Conservation (phyloP, 371 early-diverging fungal species). For the Mucor circinelloides region DNA sequence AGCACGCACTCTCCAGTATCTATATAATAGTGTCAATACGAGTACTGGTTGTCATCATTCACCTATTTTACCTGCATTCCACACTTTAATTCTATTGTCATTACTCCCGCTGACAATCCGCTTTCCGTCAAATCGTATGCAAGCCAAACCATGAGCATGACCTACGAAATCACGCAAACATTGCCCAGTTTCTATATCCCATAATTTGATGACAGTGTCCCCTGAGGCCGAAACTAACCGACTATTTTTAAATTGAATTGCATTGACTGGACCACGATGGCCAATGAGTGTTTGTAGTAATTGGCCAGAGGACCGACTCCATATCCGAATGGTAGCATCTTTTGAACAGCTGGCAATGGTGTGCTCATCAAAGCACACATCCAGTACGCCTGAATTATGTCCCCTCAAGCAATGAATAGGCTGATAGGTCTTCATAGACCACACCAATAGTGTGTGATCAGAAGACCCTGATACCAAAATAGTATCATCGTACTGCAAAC, state of each 20-base stretch:
- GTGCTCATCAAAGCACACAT: slow-evolving; percentile 72
- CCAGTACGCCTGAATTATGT: slow-evolving; percentile 80
- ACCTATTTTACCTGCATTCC: slow-evolving; percentile 69
- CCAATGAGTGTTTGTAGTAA: slow-evolving; percentile 69
- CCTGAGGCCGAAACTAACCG: slow-evolving; percentile 86
- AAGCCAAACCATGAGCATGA: slow-evolving; percentile 87
- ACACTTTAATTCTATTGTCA: slow-evolving; percentile 92
- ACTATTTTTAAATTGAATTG: slow-evolving; percentile 71
- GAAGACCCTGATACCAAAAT: slow-evolving; percentile 91
- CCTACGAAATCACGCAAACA: slow-evolving; percentile 70
- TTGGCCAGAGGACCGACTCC: slow-evolving; percentile 62
- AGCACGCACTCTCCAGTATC: slow-evolving; percentile 74
- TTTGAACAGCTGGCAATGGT: slow-evolving; percentile 89
- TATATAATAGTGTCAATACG: not conserved
- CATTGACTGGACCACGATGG: slow-evolving; percentile 90
- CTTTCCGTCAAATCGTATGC: slow-evolving; percentile 89
- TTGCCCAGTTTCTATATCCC: slow-evolving; percentile 77
- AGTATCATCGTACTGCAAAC: slow-evolving; percentile 81
- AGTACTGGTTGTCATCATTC: not conserved
- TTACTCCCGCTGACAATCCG: slow-evolving; percentile 90
- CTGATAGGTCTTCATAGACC: slow-evolving; percentile 67
- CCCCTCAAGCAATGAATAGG: slow-evolving; percentile 56
- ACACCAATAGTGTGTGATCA: slow-evolving; percentile 85
- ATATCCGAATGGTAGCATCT: slow-evolving; percentile 89
- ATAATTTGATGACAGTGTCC: slow-evolving; percentile 83